Evolutionary conservation across 192 early-diverging fungal species (phyloP), one percentile per base, ranked within the genome.

Genomic region (Coemansia sp.): DNA sequence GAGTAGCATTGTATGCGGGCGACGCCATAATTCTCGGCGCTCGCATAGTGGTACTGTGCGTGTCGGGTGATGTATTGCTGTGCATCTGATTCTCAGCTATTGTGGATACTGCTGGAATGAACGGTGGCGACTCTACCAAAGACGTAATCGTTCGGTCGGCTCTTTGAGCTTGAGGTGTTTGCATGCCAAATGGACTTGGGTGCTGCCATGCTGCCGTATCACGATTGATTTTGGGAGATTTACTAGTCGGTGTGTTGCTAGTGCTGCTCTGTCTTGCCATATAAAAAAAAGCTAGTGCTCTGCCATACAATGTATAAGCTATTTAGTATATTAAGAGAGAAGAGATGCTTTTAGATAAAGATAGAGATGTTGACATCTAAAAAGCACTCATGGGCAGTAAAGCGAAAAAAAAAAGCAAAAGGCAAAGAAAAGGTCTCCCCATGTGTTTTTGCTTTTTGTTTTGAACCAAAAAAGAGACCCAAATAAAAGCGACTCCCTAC

Each of bases 111-210:
- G 26, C 3, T 18, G 8, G 20, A 9, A 45, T 5, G 3, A 10
- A 12, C 5, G 18, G 49, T 14, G 49, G 17, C 50, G n/a, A 9
- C 50, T 37, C 30, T 47, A 30, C 28, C 45, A 10, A 15, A 5
- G 45, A 28, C 7, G 45, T 16, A 5, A 39, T 32, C 9, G 30
- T 11, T 15, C 15, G 11, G 11, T 45, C 50, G 6, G 46, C 14
- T 9, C 37, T 40, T 21, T 18, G 42, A 1, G 57, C 61, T 11
- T 61, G 51, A 11, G 61, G 68, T 17, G 68, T 60, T 32, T 39
- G 57, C 55, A 57, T 37, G 1, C 26, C 38, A n/a, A 49, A 8
- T 11, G 56, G 56, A 11, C 46, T n/a, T 17, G 56, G 23, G 17
- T 28, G 5, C 1, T 17, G 38, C 56, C 56, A 58, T 30, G 56